Conservation (phyloP, 2,329 filamentous ascomycete species). For the Emericellopsis atlantica region DNA sequence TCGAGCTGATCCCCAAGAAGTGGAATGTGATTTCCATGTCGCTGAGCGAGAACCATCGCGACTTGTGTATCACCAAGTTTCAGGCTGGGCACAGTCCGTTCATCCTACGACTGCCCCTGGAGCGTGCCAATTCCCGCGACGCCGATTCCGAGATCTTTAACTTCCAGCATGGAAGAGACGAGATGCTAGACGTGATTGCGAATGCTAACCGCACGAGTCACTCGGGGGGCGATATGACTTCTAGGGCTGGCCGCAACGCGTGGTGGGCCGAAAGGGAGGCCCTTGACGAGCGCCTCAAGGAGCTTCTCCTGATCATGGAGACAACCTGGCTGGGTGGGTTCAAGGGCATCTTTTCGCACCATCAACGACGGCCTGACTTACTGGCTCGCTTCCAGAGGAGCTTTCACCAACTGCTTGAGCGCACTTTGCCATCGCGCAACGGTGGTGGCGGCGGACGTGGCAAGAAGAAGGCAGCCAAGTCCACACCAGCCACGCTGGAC, state of each 20-base stretch:
- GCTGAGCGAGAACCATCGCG: slow-evolving; percentile 68
- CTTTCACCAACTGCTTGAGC: slow-evolving; percentile 69
- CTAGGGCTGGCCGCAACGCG: slow-evolving; percentile 61
- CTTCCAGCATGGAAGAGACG: slow-evolving; percentile 66
- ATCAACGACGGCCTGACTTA: slow-evolving; percentile 46
- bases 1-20: slow-evolving; percentile 68
- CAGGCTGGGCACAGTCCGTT: slow-evolving; percentile 67
- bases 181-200: slow-evolving; percentile 72
- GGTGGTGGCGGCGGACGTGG: slow-evolving; percentile 33
- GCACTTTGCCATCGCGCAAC: slow-evolving; percentile 72
- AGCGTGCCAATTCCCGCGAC: slow-evolving; percentile 69
- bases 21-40: slow-evolving; percentile 86
- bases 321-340: slow-evolving; percentile 93
- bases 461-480: slow-evolving; percentile 35
- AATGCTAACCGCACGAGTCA: slow-evolving; percentile 78
- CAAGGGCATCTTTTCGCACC: slow-evolving; percentile 80
- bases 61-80: slow-evolving; percentile 82
- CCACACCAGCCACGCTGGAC: slow-evolving; percentile 34
- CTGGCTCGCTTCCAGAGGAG: slow-evolving; percentile 64
- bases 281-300: slow-evolving; percentile 64
- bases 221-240: slow-evolving; percentile 53
- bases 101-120: slow-evolving; percentile 73
- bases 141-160: slow-evolving; percentile 68
- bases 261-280: slow-evolving; percentile 86
- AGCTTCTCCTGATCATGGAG: slow-evolving; percentile 76